Conservation (phyloP, 2,329 filamentous ascomycete species). For the Sporothrix inflata region DNA sequence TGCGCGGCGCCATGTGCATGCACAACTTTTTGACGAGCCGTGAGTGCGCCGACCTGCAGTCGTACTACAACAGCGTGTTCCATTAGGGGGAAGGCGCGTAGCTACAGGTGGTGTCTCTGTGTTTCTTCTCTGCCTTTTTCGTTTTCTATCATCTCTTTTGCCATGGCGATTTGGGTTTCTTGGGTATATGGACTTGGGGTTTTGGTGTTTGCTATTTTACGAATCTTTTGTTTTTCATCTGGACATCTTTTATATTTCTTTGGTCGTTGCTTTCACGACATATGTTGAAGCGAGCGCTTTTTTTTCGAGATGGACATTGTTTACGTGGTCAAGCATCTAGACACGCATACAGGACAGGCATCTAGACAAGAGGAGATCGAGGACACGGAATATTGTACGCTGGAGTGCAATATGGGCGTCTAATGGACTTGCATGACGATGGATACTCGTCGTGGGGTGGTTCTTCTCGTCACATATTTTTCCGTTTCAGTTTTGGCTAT, state of each 20-base stretch:
- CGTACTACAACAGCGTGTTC: conserved; percentile 32
- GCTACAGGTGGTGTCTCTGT: too few relatives aligned
- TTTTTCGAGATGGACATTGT: background rate
- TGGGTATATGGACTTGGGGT: background rate
- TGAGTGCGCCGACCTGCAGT: conserved; percentile 44
- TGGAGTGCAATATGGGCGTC: background rate
- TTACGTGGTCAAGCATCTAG: background rate
- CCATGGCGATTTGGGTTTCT: background rate
- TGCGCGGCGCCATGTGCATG: conserved; percentile 40
- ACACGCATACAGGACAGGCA: background rate
- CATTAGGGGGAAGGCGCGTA: too few relatives aligned
- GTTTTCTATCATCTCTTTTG: background rate
- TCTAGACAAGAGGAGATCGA: background rate
- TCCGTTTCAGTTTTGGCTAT: too few relatives aligned
- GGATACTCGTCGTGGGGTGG: background rate
- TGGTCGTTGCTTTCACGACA: background rate
- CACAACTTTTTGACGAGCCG: conserved; percentile 31
- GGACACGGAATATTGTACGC: background rate
- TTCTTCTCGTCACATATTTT: too few relatives aligned
- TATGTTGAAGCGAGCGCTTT: background rate
- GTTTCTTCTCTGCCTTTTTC: too few relatives aligned
- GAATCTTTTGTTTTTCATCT: background rate
- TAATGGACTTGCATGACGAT: background rate
- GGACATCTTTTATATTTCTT: background rate
- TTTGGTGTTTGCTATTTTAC: background rate